These are phyloP conservation scores for Solanum sparsipilum DNA, from an alignment of 257 asterid genomes.

Conservation along the genomic window DNA sequence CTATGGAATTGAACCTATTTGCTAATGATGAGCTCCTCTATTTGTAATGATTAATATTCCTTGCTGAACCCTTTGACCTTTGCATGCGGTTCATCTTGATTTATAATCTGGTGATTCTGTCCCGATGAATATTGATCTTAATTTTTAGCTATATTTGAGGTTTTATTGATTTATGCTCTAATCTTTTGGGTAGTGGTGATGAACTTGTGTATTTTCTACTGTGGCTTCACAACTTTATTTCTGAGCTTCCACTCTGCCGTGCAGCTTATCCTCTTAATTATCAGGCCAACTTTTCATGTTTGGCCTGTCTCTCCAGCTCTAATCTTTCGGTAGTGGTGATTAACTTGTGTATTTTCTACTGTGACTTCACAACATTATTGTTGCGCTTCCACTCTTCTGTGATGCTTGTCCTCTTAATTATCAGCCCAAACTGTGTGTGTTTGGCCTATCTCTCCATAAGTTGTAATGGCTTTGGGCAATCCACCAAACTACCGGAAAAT, in stretches of 20 bases:
- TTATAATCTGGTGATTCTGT: background rate
- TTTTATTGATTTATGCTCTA: background rate
- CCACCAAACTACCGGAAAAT: background rate
- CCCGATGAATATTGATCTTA: background rate
- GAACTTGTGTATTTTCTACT: background rate
- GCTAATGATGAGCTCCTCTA: background rate
- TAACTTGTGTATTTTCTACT: background rate
- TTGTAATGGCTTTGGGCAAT: background rate
- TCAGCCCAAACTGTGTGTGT: background rate
- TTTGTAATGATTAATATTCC: background rate
- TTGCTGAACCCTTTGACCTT: background rate
- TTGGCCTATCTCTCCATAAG: background rate
- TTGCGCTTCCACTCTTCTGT: background rate
- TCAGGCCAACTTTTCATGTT: background rate
- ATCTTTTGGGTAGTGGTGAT: background rate
- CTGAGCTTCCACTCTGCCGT: background rate
- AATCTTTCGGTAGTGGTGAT: background rate
- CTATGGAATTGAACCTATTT: background rate
- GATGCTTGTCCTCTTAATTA: background rate
- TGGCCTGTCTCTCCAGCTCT: background rate
- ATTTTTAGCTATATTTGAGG: background rate
- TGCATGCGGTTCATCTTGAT: background rate
- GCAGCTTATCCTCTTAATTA: background rate
- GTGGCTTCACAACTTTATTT: background rate
- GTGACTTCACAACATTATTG: background rate